Conservation (phyloP, 2,329 filamentous ascomycete species). For the Raffaelea ambrosiae region DNA sequence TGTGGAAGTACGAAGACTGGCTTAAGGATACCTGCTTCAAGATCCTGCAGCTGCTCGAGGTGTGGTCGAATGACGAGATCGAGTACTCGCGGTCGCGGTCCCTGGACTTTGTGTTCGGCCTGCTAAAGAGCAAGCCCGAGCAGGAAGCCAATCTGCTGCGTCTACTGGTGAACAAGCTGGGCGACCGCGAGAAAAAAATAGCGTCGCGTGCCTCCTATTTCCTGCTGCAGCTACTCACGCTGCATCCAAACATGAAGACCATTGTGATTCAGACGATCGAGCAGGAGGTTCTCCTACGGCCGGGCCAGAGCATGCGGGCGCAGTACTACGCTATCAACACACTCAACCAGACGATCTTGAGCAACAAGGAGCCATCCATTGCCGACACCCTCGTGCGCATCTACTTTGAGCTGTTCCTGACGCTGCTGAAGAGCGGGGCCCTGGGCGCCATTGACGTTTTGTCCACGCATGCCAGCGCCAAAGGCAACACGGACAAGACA, state of each 20-base stretch:
- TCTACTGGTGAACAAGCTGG: conserved; percentile 90
- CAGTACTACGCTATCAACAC: conserved; percentile 97
- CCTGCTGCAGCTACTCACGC: conserved; percentile 79
- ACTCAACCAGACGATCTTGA: conserved; percentile 91
- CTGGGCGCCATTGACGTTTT: conserved; percentile 28
- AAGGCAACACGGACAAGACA: conserved; percentile 5
- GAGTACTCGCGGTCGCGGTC: conserved; percentile 84
- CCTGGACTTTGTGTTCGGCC: conserved; percentile 82
- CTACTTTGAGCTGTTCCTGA: conserved; percentile 85
- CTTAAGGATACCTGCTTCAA: conserved; percentile 91
- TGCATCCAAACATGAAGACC: conserved; percentile 88
- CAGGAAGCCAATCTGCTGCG: conserved; percentile 91
- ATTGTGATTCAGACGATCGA: conserved; percentile 81
- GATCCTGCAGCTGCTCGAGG: conserved; percentile 81
- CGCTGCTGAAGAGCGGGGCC: conserved; percentile 59
- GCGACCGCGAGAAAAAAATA: conserved; percentile 92
- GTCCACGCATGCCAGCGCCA: conserved; percentile 12
- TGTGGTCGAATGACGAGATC: conserved; percentile 91
- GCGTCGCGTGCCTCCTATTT: conserved; percentile 89
- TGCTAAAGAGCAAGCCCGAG: conserved; percentile 92
- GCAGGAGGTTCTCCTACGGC: conserved; percentile 77
- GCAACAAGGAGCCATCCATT: conserved; percentile 69
- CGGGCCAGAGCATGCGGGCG: conserved; percentile 77
- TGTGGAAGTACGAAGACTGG: conserved; percentile 93
- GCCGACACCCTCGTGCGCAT: conserved; percentile 77